These are phyloP conservation scores for Tolypocladium tropicale DNA, from an alignment of 2,329 filamentous ascomycete genomes.

Conservation along the genomic window DNA sequence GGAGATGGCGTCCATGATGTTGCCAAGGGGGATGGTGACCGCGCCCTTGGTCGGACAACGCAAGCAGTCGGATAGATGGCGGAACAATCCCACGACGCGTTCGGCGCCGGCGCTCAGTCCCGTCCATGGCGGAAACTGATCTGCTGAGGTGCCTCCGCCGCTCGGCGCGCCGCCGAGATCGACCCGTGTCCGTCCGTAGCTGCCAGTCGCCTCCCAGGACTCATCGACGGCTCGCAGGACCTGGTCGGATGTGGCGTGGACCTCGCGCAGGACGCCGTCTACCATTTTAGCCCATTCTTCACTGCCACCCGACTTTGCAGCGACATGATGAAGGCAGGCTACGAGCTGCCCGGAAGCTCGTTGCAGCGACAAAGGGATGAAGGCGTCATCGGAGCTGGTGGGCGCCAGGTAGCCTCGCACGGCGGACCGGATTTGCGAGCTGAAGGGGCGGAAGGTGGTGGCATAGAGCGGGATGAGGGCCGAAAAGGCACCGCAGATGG, in stretches of 20 bases:
- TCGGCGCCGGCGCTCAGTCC: conserved; percentile 66
- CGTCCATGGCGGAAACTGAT: conserved; percentile 57
- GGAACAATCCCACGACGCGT: conserved; percentile 56
- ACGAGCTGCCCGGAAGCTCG: conserved; percentile 53
- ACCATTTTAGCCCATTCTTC: conserved; percentile 71
- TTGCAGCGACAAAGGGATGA: conserved; percentile 42
- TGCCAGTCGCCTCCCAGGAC: conserved; percentile 63
- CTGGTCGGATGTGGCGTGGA: conserved; percentile 64
- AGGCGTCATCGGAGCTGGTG: conserved; percentile 40
- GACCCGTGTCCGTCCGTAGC: conserved; percentile 31
- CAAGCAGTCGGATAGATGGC: conserved; percentile 54
- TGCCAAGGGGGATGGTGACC: conserved; percentile 57
- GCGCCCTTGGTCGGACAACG: conserved; percentile 51
- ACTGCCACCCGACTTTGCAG: conserved; percentile 64
- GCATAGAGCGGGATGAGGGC: conserved; percentile 70
- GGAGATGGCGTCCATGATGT: conserved; percentile 57
- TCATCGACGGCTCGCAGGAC: conserved; percentile 72
- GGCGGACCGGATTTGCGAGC: conserved; percentile 54
- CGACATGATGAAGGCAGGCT: conserved; percentile 66
- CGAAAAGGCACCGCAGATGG: conserved; percentile 60
- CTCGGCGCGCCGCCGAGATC: conserved; percentile 34
- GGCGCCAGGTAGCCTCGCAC: conserved; percentile 53
- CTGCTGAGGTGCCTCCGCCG: conserved; percentile 33
- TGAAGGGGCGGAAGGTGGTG: conserved; percentile 70
- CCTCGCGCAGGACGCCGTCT: conserved; percentile 47